Base-by-base conservation (phyloP, 2,329 filamentous ascomycete genomes). In the Colletotrichum graminicola region DNA sequence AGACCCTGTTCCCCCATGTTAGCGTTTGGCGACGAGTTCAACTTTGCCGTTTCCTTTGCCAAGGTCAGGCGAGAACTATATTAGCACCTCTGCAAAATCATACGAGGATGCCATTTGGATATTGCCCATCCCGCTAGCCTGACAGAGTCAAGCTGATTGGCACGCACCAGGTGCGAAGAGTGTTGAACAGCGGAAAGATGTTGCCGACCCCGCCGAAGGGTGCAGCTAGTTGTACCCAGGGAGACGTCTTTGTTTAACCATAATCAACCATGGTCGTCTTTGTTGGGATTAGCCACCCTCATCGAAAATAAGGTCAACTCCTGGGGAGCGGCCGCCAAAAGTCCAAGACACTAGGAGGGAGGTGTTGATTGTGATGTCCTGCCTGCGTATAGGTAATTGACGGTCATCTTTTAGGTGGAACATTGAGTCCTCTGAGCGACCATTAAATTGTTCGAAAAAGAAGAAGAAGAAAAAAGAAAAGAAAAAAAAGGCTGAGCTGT, bases 171-270 rank as follows among this genome's bases (percentile, higher is more conserved):
- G 32, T 32, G 45, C 34, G 26, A n/a, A 12, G 23, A 16, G 8
- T 14, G 51, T 29, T 41, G n/a, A n/a, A 43, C 32, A 43, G 16
- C 18, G 21, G 23, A 47, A 45, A 39, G 1, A 4, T 49, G 21
- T 7, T 41, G 47, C 32, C 32, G 23, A 67, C 16, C 41, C 52
- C 54, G 47, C 62, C 67, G 67, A 57, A 34, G 14, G 36, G 43
- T 32, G 47, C 23, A 45, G 39, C n/a, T 39, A 56, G 18, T 59
- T 32, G 47, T 21, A 7, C 45, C n/a, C 21, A 29, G 23, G 32
- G 23, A 29, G 23, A 21, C 43, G 41, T 39, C 21, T 16, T 39
- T 23, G 12, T 63, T 39, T 39, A 18, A n/a, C 41, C 45, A 51
- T 23, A 36, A 41, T 29, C 41, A 34, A 23, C 39, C 3, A 23